phyloP scores from a whole-genome alignment of 257 asterid species.

The Sherardia arvensis region DNA sequence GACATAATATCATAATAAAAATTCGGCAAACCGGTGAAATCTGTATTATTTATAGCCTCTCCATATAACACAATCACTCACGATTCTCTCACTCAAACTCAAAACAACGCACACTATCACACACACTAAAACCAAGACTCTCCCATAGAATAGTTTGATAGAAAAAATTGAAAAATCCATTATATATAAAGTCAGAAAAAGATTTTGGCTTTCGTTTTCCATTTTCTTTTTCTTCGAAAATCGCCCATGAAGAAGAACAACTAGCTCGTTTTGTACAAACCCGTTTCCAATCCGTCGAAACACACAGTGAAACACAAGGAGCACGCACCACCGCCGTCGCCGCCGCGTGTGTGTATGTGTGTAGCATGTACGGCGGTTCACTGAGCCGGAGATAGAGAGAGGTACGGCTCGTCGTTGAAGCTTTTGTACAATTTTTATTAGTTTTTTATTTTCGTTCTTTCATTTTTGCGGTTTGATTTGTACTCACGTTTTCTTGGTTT shows the following conservation, averaged over 20 bases:
- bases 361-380: conserved; percentile 7
- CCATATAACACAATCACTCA: too few relatives aligned
- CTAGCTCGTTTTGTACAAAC: conserved; percentile 8
- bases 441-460: background rate
- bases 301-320: background rate
- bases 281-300: background rate
- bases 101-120: background rate
- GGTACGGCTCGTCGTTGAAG: background rate
- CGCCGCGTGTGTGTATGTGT: conserved; percentile 3
- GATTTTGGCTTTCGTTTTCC: conserved; percentile 12
- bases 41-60: too few relatives aligned
- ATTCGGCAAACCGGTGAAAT: too few relatives aligned
- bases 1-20: too few relatives aligned
- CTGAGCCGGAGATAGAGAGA: background rate
- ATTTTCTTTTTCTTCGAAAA: conserved; percentile 17
- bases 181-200: background rate
- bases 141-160: conserved; percentile 5
- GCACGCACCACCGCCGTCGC: background rate
- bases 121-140: conserved; percentile 4
- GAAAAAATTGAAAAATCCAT: background rate
- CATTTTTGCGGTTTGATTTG: conserved; percentile 1
- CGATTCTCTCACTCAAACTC: background rate
- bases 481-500: conserved; percentile 28
- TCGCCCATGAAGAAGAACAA: conserved; percentile 26
- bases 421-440: background rate